Conservation (phyloP, 2,329 filamentous ascomycete species). For the Rosellinia necatrix region DNA sequence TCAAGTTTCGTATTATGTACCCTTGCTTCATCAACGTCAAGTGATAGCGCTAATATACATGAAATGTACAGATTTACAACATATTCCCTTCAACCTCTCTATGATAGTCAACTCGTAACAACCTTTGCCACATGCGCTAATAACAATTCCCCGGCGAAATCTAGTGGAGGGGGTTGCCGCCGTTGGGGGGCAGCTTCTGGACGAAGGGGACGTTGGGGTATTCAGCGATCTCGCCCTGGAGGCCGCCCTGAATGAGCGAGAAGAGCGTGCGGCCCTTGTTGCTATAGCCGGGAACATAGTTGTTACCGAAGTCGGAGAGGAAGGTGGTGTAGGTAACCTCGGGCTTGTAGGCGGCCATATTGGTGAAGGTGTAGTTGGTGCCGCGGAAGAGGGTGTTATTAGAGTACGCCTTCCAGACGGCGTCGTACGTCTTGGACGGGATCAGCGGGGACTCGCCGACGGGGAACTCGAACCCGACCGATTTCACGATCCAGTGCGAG, state of each 20-base stretch:
- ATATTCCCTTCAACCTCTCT: too few relatives aligned
- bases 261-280: slow-evolving; percentile 7
- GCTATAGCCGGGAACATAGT: slow-evolving; percentile 22
- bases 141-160: too few relatives aligned
- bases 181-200: slow-evolving; percentile 19
- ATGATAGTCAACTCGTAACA: too few relatives aligned
- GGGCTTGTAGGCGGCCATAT: slow-evolving; percentile 24
- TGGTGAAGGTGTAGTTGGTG: slow-evolving; percentile 25
- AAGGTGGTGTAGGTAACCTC: slow-evolving; percentile 21
- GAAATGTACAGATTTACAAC: too few relatives aligned
- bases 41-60: too few relatives aligned
- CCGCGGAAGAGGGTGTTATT: slow-evolving; percentile 26
- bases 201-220: slow-evolving; percentile 24
- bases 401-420: slow-evolving; percentile 18
- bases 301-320: slow-evolving; percentile 13
- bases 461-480: slow-evolving; percentile 26
- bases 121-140: too few relatives aligned
- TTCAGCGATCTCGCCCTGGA: slow-evolving; percentile 4
- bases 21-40: too few relatives aligned
- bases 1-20: too few relatives aligned
- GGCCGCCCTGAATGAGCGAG: slow-evolving; percentile 17
- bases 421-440: slow-evolving; percentile 18
- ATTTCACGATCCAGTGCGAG: slow-evolving; percentile 21
- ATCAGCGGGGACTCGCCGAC: slow-evolving; percentile 13
- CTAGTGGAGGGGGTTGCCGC: slow-evolving; percentile 21